phyloP scores from a whole-genome alignment of 2,329 filamentous ascomycete species.

The Calonectria honghensis region DNA sequence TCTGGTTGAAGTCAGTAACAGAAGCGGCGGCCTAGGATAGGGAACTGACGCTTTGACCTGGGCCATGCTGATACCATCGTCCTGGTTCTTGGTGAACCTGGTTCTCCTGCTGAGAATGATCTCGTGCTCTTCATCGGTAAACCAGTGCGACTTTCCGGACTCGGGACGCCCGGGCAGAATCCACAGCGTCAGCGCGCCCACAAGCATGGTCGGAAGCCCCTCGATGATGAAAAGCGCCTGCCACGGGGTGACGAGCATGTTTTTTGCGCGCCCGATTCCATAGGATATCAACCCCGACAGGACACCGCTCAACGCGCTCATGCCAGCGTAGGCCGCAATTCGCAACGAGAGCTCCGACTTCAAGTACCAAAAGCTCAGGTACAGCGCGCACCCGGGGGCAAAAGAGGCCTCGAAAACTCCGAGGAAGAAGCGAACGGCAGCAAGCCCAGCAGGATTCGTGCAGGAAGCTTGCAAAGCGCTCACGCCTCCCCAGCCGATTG shows the following conservation, averaged over 20 bases:
- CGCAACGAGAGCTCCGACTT: constrained; percentile 43
- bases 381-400: constrained; percentile 39
- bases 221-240: constrained; percentile 44
- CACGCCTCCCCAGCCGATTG: constrained; percentile 41
- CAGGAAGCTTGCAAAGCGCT: constrained; percentile 42
- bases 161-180: constrained; percentile 43
- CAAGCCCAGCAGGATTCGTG: constrained; percentile 34
- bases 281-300: constrained; percentile 41
- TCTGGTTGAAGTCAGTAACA: constrained; percentile 2
- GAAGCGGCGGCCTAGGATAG: not conserved
- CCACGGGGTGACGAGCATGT: constrained; percentile 41
- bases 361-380: constrained; percentile 43
- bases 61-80: constrained; percentile 43
- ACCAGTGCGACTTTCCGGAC: constrained; percentile 42
- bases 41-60: constrained; percentile 31
- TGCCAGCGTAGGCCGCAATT: constrained; percentile 45
- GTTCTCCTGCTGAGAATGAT: constrained; percentile 41
- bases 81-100: constrained; percentile 41
- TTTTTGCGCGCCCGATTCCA: constrained; percentile 37
- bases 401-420: constrained; percentile 39
- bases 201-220: constrained; percentile 38
- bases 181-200: constrained; percentile 40
- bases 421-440: constrained; percentile 38
- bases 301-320: constrained; percentile 45
- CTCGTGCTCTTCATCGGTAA: constrained; percentile 42